Percentiles rank a stretch among this genome's conserved stretches.
Evolutionary conservation across 306 rosid genomes (phyloP).

Genomic region (Astragalus glycyphyllos): DNA sequence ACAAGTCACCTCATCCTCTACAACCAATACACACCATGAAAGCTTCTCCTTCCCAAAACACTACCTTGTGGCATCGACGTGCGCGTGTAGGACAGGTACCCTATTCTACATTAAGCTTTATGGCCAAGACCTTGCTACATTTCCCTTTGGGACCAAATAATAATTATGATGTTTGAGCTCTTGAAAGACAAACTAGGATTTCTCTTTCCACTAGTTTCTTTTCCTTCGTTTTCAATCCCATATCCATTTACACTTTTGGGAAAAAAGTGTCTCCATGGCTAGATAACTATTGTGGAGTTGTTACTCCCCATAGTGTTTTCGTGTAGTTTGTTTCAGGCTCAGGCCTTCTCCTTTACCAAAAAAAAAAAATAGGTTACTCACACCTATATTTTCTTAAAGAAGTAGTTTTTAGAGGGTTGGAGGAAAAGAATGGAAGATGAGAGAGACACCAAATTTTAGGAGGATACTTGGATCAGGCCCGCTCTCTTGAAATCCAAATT

Average conservation of each 20-base stretch:
- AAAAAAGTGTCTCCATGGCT: background rate
- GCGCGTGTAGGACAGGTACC: background rate
- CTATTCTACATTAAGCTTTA: background rate
- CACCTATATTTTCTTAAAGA: no score
- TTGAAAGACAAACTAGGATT: background rate
- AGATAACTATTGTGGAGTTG: no score
- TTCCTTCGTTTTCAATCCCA: background rate
- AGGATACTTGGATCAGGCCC: no score
- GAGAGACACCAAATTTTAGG: no score
- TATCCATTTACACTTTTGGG: background rate
- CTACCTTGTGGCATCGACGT: background rate
- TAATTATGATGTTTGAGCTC: background rate
- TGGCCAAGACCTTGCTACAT: background rate
- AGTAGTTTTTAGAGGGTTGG: no score
- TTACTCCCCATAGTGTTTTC: no score
- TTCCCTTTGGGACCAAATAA: background rate
- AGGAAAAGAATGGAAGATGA: no score
- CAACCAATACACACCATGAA: background rate
- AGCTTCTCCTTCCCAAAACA: background rate
- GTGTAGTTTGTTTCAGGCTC: no score
- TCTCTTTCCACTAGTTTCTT: background rate
- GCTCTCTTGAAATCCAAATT: no score
- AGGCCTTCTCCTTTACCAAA: no score
- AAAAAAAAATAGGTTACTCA: no score
- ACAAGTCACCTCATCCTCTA: no score